phyloP scores from a whole-genome alignment of 2,329 filamentous ascomycete species.

The Stagonosporopsis cucurbitacearum region DNA sequence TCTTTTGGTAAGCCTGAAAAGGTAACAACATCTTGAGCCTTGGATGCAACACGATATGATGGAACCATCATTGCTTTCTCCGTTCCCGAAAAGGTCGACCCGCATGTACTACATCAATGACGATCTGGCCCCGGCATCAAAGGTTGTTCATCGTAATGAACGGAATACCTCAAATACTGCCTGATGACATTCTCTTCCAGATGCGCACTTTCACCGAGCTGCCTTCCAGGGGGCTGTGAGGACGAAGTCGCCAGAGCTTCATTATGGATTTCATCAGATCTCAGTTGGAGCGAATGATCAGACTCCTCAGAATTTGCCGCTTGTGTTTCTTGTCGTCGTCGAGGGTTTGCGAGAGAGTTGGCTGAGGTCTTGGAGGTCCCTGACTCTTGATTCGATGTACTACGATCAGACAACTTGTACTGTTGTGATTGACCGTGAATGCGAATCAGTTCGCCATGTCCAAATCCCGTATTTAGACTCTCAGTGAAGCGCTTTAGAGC shows the following conservation, averaged over 20 bases:
- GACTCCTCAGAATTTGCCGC: too few relatives aligned
- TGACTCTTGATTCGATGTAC: conserved; percentile 2
- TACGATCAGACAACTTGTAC: conserved; percentile 17
- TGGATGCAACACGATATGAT: too few relatives aligned
- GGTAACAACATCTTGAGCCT: too few relatives aligned
- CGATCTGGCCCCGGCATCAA: not conserved
- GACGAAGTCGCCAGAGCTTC: not conserved
- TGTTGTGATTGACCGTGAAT: conserved; percentile 11
- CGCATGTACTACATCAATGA: not conserved
- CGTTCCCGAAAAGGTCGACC: not conserved
- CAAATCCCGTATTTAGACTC: conserved; percentile 23
- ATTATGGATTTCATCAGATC: not conserved
- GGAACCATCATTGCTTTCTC: not conserved
- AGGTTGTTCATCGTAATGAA: not conserved
- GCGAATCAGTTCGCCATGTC: conserved; percentile 21
- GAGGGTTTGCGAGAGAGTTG: not conserved
- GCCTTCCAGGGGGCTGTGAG: not conserved
- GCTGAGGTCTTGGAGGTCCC: not conserved
- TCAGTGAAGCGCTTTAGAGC: conserved; percentile 21
- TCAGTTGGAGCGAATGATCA: not conserved
- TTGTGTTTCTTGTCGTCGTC: not conserved
- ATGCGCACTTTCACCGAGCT: not conserved
- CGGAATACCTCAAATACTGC: not conserved
- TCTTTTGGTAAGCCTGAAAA: too few relatives aligned
- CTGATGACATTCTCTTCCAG: not conserved